phyloP scores from a whole-genome alignment of 1,284 basidiomycete species.

The Ganoderma resinaceum region DNA sequence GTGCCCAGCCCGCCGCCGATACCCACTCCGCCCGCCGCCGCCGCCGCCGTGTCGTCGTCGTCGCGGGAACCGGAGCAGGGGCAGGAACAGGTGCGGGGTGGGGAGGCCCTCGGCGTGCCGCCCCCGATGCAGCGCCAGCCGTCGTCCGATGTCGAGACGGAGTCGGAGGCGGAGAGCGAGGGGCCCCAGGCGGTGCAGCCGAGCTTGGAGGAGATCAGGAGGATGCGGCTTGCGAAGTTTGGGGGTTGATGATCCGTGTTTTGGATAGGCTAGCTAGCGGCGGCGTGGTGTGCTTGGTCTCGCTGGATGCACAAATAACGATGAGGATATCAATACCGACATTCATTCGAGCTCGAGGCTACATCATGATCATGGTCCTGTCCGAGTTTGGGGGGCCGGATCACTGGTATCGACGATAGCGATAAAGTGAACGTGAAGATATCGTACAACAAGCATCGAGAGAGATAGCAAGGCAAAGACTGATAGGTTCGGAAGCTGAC shows the following conservation, averaged over 20 bases:
- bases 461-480: too few relatives aligned
- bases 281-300: neutral
- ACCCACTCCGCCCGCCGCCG: conserved; percentile 29
- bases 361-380: too few relatives aligned
- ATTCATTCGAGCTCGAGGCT: too few relatives aligned
- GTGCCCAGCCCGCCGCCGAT: conserved; percentile 42
- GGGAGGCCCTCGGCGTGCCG: conserved; percentile 20
- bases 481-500: too few relatives aligned
- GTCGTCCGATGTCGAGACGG: conserved; percentile 37
- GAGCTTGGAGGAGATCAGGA: conserved; percentile 80
- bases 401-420: too few relatives aligned
- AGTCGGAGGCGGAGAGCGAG: conserved; percentile 38
- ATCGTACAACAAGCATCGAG: too few relatives aligned
- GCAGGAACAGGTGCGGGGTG: conserved; percentile 1
- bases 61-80: conserved; percentile 8
- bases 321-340: too few relatives aligned
- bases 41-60: conserved; percentile 17
- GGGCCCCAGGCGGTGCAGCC: conserved; percentile 46
- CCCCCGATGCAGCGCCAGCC: conserved; percentile 23
- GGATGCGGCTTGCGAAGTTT: conserved; percentile 80
- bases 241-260: conserved; percentile 45
- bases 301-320: too few relatives aligned
- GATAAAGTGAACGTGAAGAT: too few relatives aligned
- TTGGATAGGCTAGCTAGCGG: too few relatives aligned
- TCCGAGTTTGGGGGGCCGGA: too few relatives aligned